A percentile compares a stretch with the other conserved stretches of the same genome.
Evolutionary conservation across 805 yeast genomes (phyloP).

Genomic region (Kluyveromyces siamensis): DNA sequence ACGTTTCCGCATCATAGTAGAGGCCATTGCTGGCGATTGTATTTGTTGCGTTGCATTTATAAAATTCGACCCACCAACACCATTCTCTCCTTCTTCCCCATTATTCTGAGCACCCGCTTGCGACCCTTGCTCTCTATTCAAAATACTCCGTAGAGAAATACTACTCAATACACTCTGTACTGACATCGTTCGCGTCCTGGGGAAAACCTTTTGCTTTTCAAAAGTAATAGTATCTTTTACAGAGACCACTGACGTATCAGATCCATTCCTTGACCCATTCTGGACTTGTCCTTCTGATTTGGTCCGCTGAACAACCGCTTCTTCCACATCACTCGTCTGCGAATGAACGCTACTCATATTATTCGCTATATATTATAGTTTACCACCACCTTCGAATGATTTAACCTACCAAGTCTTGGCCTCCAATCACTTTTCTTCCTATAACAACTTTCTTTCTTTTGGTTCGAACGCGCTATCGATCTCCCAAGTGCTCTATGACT

Average conservation of each 20-base stretch:
- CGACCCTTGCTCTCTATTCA: slow-evolving; percentile 54
- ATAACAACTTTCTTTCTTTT: not conserved
- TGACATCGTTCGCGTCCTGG: slow-evolving; percentile 31
- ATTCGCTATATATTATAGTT: not conserved
- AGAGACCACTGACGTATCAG: slow-evolving; percentile 6
- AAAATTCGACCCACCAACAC: slow-evolving; percentile 11
- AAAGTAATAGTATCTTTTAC: slow-evolving; percentile 28
- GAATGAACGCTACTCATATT: slow-evolving; percentile 20
- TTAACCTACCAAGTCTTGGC: too few relatives aligned
- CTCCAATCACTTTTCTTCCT: too few relatives aligned
- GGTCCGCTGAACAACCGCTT: slow-evolving; percentile 5
- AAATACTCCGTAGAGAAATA: slow-evolving; percentile 59
- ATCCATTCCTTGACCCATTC: slow-evolving; percentile 1
- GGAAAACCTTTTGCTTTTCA: slow-evolving; percentile 55
- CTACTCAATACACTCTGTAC: slow-evolving; percentile 38
- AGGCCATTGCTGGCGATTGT: slow-evolving; percentile 34
- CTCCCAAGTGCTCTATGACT: not conserved
- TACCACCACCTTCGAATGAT: too few relatives aligned
- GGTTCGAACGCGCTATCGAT: not conserved
- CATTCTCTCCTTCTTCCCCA: slow-evolving; percentile 7
- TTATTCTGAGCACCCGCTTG: slow-evolving; percentile 20
- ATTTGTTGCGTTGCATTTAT: slow-evolving; percentile 29
- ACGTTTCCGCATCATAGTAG: slow-evolving; percentile 27
- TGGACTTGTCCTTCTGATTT: slow-evolving; percentile 6
- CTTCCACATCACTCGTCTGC: slow-evolving; percentile 12